Conservation (phyloP, 768 basidiomycete species). For the Tylopilus balloui region DNA sequence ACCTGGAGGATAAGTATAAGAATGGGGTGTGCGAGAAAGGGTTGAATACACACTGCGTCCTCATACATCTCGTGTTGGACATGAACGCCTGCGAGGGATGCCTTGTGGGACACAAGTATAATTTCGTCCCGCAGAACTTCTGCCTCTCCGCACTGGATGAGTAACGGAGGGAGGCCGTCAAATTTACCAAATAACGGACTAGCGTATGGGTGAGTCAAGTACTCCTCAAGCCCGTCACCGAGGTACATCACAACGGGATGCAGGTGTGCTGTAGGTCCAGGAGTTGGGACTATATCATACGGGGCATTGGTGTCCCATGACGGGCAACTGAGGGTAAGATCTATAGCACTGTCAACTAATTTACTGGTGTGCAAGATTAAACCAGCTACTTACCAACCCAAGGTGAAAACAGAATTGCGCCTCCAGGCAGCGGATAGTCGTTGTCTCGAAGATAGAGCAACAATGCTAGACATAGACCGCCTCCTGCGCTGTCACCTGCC, state of each 20-base stretch:
- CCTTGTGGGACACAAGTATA: slow-evolving; percentile 89
- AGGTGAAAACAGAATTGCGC: slow-evolving; percentile 85
- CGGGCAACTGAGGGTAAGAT: slow-evolving; percentile 94
- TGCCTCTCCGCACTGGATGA: slow-evolving; percentile 90
- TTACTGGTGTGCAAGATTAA: not conserved
- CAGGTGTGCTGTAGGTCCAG: slow-evolving; percentile 72
- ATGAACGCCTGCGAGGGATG: slow-evolving; percentile 76
- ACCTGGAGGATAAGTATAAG: slow-evolving; percentile 43
- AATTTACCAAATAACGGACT: slow-evolving; percentile 93
- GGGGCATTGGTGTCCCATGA: slow-evolving; percentile 94
- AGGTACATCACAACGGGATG: slow-evolving; percentile 95
- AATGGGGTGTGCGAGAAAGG: not conserved
- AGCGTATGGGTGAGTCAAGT: slow-evolving; percentile 94
- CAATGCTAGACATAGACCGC: slow-evolving; percentile 78
- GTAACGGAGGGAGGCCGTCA: slow-evolving; percentile 77
- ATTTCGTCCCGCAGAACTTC: slow-evolving; percentile 96
- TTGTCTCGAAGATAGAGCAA: slow-evolving; percentile 96
- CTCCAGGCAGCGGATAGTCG: slow-evolving; percentile 75
- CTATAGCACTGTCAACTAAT: slow-evolving; percentile 35
- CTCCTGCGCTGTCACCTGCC: slow-evolving; percentile 92
- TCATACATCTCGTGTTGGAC: slow-evolving; percentile 88
- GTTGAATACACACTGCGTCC: slow-evolving; percentile 63
- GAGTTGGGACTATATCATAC: slow-evolving; percentile 79
- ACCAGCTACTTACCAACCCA: slow-evolving; percentile 76
- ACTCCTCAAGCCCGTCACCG: slow-evolving; percentile 72